Conservation (phyloP, 2,329 filamentous ascomycete species). For the Pestalotiopsis sp. region DNA sequence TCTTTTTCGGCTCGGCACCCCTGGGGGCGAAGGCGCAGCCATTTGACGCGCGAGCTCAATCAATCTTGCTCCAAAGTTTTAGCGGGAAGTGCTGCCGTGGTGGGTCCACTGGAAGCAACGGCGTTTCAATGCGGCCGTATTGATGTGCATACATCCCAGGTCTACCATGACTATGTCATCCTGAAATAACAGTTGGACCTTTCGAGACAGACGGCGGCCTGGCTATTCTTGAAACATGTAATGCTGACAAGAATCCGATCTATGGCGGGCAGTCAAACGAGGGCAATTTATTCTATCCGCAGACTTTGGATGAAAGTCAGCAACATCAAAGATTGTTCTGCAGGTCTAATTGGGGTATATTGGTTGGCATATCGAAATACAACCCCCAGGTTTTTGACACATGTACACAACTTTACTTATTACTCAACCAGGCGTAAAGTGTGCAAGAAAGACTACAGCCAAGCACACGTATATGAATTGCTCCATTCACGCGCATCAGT, state of each 20-base stretch:
- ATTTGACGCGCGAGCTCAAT: neutral
- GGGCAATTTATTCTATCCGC: neutral
- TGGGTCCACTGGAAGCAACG: neutral
- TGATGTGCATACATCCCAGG: too few species aligned
- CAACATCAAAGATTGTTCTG: neutral
- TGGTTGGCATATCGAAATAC: neutral
- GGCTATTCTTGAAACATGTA: neutral
- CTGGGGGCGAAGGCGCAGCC: neutral
- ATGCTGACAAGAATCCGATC: neutral
- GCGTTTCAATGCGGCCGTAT: neutral
- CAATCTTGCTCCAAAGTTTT: neutral
- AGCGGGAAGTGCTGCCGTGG: neutral
- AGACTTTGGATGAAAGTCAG: neutral
- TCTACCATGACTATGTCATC: too few species aligned
- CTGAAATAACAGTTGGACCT: neutral
- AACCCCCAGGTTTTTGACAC: neutral
- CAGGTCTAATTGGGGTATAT: neutral
- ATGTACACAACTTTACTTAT: too few species aligned
- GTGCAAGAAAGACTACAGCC: too few species aligned
- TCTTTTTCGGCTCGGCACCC: conserved; percentile 1
- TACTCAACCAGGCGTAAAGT: too few species aligned
- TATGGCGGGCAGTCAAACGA: neutral
- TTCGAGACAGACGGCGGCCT: neutral
- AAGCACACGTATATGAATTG: too few species aligned
- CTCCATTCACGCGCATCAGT: too few species aligned